A percentile compares a stretch with the other conserved stretches of the same genome.
These are phyloP conservation scores for Mycena vulgaris DNA, from an alignment of 768 basidiomycete species.

Conservation along the genomic window DNA sequence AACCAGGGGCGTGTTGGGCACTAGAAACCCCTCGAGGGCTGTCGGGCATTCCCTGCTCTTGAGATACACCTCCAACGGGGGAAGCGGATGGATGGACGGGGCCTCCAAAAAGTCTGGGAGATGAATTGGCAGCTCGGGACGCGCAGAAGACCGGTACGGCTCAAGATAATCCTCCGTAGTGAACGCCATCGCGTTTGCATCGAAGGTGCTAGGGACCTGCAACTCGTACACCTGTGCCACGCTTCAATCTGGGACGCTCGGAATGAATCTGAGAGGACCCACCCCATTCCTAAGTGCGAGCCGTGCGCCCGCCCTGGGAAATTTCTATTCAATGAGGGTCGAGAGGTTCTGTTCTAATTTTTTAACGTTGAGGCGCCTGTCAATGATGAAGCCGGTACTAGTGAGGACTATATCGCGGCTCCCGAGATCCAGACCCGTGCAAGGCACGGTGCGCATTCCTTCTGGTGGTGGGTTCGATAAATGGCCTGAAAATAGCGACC, in stretches of 20 bases:
- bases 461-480: slow-evolving; percentile 18
- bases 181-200: slow-evolving; percentile 9
- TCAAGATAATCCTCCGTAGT: slow-evolving; percentile 22
- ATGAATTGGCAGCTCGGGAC: slow-evolving; percentile 18
- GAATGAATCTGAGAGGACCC: neutral
- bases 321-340: slow-evolving; percentile 21
- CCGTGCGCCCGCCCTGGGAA: slow-evolving; percentile 33
- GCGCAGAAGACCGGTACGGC: slow-evolving; percentile 1
- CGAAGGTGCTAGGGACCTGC: slow-evolving; percentile 19
- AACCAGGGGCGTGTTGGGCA: no score
- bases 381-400: slow-evolving; percentile 26
- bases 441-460: no score
- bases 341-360: slow-evolving; percentile 20
- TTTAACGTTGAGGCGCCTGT: slow-evolving; percentile 22
- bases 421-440: no score
- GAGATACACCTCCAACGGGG: no score
- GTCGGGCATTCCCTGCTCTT: no score
- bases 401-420: slow-evolving; percentile 20
- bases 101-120: neutral
- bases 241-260: neutral
- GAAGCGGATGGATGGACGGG: neutral
- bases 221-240: slow-evolving; percentile 25
- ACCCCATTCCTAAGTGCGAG: slow-evolving; percentile 31
- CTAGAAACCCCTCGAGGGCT: no score
- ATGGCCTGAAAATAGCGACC: neutral